Conservation (phyloP, 441 rosid genomes). For the Croton setiger region DNA sequence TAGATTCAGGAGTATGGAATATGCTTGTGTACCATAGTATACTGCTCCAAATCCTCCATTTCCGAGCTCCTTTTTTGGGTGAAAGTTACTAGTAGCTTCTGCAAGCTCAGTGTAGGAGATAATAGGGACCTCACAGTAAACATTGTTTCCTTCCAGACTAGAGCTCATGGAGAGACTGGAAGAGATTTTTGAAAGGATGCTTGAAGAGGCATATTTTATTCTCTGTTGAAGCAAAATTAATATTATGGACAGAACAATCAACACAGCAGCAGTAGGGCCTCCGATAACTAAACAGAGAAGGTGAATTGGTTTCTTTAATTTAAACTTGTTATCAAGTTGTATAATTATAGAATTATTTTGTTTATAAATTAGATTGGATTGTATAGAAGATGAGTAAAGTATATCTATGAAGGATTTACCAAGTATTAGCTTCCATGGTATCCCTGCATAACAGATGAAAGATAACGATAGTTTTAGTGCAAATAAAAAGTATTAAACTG, state of each 20-base stretch:
- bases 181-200: conserved; percentile 22
- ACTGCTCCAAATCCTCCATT: conserved; percentile 77
- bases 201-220: conserved; percentile 24
- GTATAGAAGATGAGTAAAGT: not conserved
- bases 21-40: conserved; percentile 40
- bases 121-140: conserved; percentile 45
- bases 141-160: conserved; percentile 31
- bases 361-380: not conserved
- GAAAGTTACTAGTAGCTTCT: conserved; percentile 61
- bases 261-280: conserved; percentile 14
- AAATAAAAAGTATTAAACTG: no score
- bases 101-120: conserved; percentile 55
- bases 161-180: conserved; percentile 22
- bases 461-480: not conserved
- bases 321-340: no score
- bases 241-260: conserved; percentile 22
- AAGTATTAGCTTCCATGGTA: not conserved
- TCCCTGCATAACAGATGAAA: not conserved
- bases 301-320: no score
- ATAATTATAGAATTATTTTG: not conserved
- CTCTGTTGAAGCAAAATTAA: conserved; percentile 12
- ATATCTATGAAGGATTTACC: conserved; percentile 8
- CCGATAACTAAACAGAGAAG: conserved; percentile 37
- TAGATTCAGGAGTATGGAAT: not conserved
- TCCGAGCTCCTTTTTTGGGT: conserved; percentile 43